Conservation (phyloP, 1,284 basidiomycete species). For the Sanghuangporus baumii region DNA sequence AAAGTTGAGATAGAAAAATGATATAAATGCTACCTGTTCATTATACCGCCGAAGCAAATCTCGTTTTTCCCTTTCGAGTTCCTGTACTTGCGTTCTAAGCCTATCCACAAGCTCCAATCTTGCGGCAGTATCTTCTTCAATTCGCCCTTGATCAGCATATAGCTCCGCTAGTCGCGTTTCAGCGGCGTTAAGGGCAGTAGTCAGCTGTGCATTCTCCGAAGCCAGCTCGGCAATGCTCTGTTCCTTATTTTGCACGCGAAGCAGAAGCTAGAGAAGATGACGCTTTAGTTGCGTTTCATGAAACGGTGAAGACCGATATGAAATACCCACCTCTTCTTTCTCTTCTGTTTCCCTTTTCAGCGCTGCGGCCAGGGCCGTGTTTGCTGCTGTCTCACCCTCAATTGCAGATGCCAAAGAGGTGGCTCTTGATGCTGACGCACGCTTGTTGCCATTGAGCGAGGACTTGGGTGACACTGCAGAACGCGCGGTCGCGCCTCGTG, state of each 20-base stretch:
- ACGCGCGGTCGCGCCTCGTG: conserved; percentile 44
- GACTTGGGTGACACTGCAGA: conserved; percentile 37
- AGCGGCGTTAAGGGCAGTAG: conserved; percentile 56
- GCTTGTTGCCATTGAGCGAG: conserved; percentile 18
- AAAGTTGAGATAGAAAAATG: conserved; percentile 16
- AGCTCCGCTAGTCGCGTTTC: conserved; percentile 68
- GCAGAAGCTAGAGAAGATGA: conserved; percentile 47
- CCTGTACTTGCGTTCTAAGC: conserved; percentile 67
- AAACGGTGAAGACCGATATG: neutral
- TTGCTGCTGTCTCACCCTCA: conserved; percentile 32
- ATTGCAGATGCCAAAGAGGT: conserved; percentile 27
- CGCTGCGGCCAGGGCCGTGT: conserved; percentile 51
- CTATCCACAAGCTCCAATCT: conserved; percentile 77
- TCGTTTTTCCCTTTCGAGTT: conserved; percentile 77
- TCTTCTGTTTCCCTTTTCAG: conserved; percentile 71
- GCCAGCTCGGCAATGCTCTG: conserved; percentile 55
- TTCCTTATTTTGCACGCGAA: conserved; percentile 73
- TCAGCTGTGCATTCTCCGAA: conserved; percentile 56
- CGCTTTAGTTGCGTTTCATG: conserved; percentile 11
- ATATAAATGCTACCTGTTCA: conserved; percentile 52
- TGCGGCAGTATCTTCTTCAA: conserved; percentile 70
- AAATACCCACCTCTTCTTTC: conserved; percentile 62
- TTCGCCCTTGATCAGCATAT: conserved; percentile 71
- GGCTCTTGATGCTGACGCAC: conserved; percentile 29
- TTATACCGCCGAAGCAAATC: conserved; percentile 75